Percentiles rank a stretch among this genome's conserved stretches.
These are phyloP conservation scores for Volvox africanus DNA, from an alignment of 139 green algal genomes.

Conservation along the genomic window DNA sequence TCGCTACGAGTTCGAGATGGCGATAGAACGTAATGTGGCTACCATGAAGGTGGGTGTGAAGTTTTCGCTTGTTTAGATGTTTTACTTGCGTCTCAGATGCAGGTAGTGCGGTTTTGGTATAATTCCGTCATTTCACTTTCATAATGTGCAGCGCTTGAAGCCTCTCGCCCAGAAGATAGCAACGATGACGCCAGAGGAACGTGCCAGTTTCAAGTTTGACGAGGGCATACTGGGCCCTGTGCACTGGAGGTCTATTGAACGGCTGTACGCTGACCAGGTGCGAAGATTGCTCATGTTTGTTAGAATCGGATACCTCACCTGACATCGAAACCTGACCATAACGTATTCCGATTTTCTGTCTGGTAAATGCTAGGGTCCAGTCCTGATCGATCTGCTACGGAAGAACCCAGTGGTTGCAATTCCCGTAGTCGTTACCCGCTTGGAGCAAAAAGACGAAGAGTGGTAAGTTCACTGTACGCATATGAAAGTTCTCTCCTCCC, in stretches of 20 bases:
- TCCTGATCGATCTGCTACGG: conserved; percentile 83
- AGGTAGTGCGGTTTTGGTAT: background rate
- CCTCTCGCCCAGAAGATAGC: conserved; percentile 74
- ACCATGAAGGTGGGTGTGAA: conserved; percentile 66
- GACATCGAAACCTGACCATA: no score
- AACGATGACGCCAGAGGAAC: conserved; percentile 77
- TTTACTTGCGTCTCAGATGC: no score
- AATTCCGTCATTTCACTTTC: background rate
- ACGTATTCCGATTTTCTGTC: background rate
- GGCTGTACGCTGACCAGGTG: conserved; percentile 87
- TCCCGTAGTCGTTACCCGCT: conserved; percentile 87
- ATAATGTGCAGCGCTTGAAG: conserved; percentile 58
- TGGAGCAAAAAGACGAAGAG: conserved; percentile 96
- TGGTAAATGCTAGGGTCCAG: conserved; percentile 52
- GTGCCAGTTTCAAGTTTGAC: conserved; percentile 63
- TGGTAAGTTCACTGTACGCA: conserved; percentile 70
- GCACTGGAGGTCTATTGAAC: conserved; percentile 85
- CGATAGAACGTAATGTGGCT: conserved; percentile 87
- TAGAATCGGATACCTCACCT: no score
- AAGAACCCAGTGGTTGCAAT: conserved; percentile 91
- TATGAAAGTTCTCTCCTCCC: no score
- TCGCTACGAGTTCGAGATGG: conserved; percentile 97
- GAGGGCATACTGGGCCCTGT: conserved; percentile 72
- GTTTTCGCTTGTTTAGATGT: background rate
- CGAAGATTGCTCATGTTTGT: conserved; percentile 36